A percentile compares a stretch with the other conserved stretches of the same genome.
phyloP scores from a whole-genome alignment of 176 grass and related monocot genomes.

The Bothriochloa decipiens region DNA sequence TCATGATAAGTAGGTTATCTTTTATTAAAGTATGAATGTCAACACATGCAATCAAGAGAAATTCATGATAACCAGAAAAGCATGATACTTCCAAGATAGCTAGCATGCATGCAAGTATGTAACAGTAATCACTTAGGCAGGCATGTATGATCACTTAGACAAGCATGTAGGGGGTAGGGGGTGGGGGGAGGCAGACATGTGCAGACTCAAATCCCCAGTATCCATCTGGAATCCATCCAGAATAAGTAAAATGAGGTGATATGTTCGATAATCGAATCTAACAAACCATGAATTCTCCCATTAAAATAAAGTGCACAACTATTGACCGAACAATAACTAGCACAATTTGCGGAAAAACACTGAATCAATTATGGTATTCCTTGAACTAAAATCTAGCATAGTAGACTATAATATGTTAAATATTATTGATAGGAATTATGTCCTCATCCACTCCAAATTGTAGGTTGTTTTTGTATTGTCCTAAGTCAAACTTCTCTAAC shows the following conservation, averaged over 20 bases:
- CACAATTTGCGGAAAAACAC: background rate
- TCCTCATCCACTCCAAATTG: too few relatives aligned
- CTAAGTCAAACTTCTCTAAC: background rate
- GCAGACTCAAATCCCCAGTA: background rate
- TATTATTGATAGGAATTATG: background rate
- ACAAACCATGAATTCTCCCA: background rate
- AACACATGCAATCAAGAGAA: slow-evolving; percentile 30
- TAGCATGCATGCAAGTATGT: background rate
- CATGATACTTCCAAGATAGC: background rate
- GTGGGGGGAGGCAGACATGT: background rate
- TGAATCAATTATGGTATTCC: background rate
- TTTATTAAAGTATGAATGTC: background rate
- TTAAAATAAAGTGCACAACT: background rate
- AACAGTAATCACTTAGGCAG: slow-evolving; percentile 8
- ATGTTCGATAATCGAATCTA: background rate
- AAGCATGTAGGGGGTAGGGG: background rate
- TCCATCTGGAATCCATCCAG: too few relatives aligned
- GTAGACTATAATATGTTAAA: slow-evolving; percentile 5
- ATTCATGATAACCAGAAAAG: slow-evolving; percentile 4
- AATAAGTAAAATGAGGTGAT: slow-evolving; percentile 22
- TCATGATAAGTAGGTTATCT: background rate
- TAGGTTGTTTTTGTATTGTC: too few relatives aligned
- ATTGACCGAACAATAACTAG: background rate
- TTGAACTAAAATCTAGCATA: slow-evolving; percentile 14
- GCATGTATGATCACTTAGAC: background rate